Conservation (phyloP, 192 early-diverging fungal species). For the Hyaloraphidium curvatum region DNA sequence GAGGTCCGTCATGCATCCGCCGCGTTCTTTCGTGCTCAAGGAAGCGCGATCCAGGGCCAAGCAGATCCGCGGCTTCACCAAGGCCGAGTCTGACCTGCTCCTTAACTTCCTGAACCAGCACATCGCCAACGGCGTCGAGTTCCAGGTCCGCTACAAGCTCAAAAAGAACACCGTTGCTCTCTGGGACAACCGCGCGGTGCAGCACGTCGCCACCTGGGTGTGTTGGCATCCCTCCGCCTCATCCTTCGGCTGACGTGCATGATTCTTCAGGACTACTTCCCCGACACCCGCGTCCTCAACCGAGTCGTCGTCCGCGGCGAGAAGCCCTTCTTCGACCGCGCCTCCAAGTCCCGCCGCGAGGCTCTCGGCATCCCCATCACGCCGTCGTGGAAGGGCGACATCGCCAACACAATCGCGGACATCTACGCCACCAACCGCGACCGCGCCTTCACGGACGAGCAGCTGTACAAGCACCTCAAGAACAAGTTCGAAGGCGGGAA, state of each 20-base stretch:
- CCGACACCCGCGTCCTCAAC: constrained; percentile 8
- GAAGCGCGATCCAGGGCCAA: constrained; percentile 29
- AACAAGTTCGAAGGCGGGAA: too few species aligned
- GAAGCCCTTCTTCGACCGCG: constrained; percentile 16
- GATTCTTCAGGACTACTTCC: too few species aligned
- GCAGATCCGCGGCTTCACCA: constrained; percentile 26
- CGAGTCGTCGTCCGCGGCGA: constrained; percentile 18
- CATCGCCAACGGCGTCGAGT: constrained; percentile 26
- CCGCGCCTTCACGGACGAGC: too few species aligned
- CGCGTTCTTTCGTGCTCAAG: constrained; percentile 5
- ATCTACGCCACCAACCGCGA: too few species aligned
- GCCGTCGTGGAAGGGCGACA: neutral
- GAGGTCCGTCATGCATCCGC: too few species aligned
- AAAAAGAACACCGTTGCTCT: constrained; percentile 37
- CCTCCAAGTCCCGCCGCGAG: constrained; percentile 6
- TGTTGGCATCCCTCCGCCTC: too few species aligned
- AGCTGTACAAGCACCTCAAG: too few species aligned
- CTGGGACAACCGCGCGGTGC: constrained; percentile 41
- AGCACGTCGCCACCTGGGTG: constrained; percentile 26
- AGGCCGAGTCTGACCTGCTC: constrained; percentile 30
- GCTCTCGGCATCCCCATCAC: constrained; percentile 7
- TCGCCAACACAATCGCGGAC: neutral
- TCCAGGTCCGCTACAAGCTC: constrained; percentile 20
- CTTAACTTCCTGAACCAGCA: constrained; percentile 33
- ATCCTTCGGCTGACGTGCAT: too few species aligned